Conservation (phyloP, 345 rosid genomes). For the Conringia planisiliqua region DNA sequence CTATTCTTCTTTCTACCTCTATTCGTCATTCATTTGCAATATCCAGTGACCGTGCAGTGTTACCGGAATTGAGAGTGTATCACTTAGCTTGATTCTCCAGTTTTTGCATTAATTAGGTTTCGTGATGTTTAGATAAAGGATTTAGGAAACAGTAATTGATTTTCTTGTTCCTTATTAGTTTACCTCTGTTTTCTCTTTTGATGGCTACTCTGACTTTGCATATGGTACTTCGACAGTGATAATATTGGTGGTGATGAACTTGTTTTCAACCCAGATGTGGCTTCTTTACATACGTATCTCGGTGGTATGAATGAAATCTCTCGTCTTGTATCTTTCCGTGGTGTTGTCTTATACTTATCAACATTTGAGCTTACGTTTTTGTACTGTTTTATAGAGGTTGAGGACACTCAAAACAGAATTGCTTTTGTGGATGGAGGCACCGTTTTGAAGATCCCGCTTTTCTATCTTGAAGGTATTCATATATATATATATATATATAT, state of each 20-base stretch:
- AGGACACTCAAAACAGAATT: conserved; percentile 68
- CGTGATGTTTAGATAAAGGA: neutral
- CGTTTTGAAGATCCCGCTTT: conserved; percentile 57
- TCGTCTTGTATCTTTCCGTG: neutral
- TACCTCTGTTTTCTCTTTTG: neutral
- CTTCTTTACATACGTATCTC: conserved; percentile 84
- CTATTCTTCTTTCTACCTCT: neutral
- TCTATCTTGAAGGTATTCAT: conserved; percentile 84
- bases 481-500: neutral
- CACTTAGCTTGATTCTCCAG: neutral
- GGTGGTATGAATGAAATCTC: conserved; percentile 58
- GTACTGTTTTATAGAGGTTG: conserved; percentile 57
- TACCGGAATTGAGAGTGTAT: neutral
- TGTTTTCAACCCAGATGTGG: conserved; percentile 69
- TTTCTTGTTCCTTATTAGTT: neutral
- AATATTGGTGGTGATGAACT: conserved; percentile 35
- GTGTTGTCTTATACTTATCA: neutral
- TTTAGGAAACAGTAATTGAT: neutral
- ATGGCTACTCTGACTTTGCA: neutral
- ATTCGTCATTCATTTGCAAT: neutral
- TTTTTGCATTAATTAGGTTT: neutral
- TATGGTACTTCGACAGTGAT: neutral
- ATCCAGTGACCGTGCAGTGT: neutral
- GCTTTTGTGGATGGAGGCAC: conserved; percentile 82
- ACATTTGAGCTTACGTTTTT: neutral